Base-by-base conservation (phyloP, 2,329 filamentous ascomycete genomes). In the Ilyonectria sp. region DNA sequence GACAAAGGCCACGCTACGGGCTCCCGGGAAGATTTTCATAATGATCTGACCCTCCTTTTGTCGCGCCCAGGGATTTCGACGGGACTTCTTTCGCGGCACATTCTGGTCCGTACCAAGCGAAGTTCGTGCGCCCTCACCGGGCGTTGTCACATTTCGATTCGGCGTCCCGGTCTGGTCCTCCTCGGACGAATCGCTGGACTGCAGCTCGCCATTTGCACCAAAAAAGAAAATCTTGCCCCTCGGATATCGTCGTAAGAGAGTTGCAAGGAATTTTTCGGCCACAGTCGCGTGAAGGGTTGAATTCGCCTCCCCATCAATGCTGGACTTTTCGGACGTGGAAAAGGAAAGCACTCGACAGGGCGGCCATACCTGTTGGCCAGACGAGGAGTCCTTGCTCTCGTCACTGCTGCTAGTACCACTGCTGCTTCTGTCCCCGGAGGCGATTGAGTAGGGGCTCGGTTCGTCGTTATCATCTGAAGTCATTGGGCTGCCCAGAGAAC, bases 141-240 rank as follows among this genome's bases (percentile, higher is more conserved):
- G 17, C 17, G 31, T 63, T 33, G 19, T 9, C 11, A 40, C 46
- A 21, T 10, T 21, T 13, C 23, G 50, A 31, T 6, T 50, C 50
- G 4, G 11, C 9, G n/a, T 50, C 17, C 2, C 60, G 13, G 4
- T 63, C 2, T 63, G 21, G 8, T 78, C 76, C 15, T 81, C 77
- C 23, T 75, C 76, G 0, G 77, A 78, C 8, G 75, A 77, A 23
- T 81, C 79, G 50, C 75, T 76, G 1, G 76, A 74, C 17, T 78
- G 73, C 0, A 83, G 60, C 15, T 75, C 75, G 0, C 83, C 84
- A 31, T 81, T 70, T 11, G 78, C 79, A 26, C 82, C 81, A 56
- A 84, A 85, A 53, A 81, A 82, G 68, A 86, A 86, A 2, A 86
- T 80, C 37, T 82, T 82, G 0, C 86, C 86, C 11, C 77, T 70